phyloP scores from a whole-genome alignment of 352 stramenopile species.

The Stephanocyclus meneghinianus region DNA sequence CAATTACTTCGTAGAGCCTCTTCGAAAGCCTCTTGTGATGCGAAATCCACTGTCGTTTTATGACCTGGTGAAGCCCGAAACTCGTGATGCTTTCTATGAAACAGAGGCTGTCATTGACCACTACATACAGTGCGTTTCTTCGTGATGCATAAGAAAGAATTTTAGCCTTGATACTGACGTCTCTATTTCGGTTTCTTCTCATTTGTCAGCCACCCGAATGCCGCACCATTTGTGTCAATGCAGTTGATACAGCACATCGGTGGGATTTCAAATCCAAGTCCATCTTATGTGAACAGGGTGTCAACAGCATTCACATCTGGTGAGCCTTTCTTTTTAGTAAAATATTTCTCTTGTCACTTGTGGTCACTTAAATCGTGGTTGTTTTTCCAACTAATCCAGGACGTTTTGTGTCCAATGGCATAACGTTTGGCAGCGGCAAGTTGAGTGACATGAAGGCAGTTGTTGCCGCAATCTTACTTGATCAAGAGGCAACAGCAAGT shows the following conservation, averaged over 20 bases:
- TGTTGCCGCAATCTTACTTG: constrained; percentile 61
- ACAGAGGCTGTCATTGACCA: constrained; percentile 67
- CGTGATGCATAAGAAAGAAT: background rate
- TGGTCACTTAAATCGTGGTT: background rate
- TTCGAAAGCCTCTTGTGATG: constrained; percentile 30
- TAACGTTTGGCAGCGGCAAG: constrained; percentile 47
- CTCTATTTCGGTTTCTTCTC: background rate
- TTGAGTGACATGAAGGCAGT: constrained; percentile 60
- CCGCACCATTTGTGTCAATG: constrained; percentile 52
- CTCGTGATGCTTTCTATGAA: constrained; percentile 54
- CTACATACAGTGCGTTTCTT: constrained; percentile 22
- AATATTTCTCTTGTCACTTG: background rate
- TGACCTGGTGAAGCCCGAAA: constrained; percentile 37
- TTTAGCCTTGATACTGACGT: background rate
- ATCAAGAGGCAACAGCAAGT: constrained; percentile 47
- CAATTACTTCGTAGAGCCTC: constrained; percentile 25
- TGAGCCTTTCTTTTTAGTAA: constrained; percentile 13
- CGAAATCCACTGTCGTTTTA: constrained; percentile 56
- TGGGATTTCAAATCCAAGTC: constrained; percentile 59
- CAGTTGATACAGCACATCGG: constrained; percentile 57
- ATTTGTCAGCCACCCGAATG: constrained; percentile 44
- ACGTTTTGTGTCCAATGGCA: constrained; percentile 9
- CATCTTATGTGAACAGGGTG: constrained; percentile 58
- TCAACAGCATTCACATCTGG: constrained; percentile 48
- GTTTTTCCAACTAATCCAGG: background rate